These are phyloP conservation scores for Nosema muscidifuracis DNA, from an alignment of 371 early-diverging fungal genomes.

Conservation along the genomic window DNA sequence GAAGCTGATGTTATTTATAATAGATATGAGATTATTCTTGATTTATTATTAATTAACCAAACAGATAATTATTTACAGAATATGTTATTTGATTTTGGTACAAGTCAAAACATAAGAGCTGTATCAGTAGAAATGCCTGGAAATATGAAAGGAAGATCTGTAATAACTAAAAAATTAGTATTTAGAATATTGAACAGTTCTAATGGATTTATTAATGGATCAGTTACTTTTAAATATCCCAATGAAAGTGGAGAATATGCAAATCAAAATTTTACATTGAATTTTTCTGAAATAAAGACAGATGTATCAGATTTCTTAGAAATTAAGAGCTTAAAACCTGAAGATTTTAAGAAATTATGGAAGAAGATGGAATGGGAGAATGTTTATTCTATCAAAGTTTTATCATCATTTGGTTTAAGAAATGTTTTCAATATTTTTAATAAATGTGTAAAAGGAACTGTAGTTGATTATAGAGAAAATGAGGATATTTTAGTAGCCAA, in stretches of 20 bases:
- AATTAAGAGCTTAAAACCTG: conserved; percentile 13
- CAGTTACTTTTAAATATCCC: conserved; percentile 49
- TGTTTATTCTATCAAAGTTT: conserved; percentile 53
- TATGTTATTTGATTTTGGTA: conserved; percentile 85
- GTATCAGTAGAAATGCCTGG: conserved; percentile 26
- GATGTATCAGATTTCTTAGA: conserved; percentile 57
- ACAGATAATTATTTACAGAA: conserved; percentile 86
- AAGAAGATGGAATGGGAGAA: conserved; percentile 63
- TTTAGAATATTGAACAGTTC: conserved; percentile 52
- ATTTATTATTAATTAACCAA: conserved; percentile 92
- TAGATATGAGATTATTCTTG: conserved; percentile 80
- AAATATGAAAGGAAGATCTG: conserved; percentile 10
- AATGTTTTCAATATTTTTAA: conserved; percentile 33
- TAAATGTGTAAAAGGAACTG: conserved; percentile 40
- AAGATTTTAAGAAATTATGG: conserved; percentile 58
- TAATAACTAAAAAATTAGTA: conserved; percentile 8
- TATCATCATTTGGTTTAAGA: neutral
- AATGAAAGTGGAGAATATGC: conserved; percentile 31
- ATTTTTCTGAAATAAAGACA: conserved; percentile 55
- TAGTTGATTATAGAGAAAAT: conserved; percentile 34
- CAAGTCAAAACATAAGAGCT: conserved; percentile 79
- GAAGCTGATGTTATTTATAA: conserved; percentile 89
- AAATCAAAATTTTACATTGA: conserved; percentile 30
- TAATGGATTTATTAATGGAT: conserved; percentile 57
- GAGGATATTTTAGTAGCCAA: conserved; percentile 54